A percentile compares a stretch with the other conserved stretches of the same genome.
phyloP scores from a whole-genome alignment of 129 eudicot species.

The Oenanthe sinensis region DNA sequence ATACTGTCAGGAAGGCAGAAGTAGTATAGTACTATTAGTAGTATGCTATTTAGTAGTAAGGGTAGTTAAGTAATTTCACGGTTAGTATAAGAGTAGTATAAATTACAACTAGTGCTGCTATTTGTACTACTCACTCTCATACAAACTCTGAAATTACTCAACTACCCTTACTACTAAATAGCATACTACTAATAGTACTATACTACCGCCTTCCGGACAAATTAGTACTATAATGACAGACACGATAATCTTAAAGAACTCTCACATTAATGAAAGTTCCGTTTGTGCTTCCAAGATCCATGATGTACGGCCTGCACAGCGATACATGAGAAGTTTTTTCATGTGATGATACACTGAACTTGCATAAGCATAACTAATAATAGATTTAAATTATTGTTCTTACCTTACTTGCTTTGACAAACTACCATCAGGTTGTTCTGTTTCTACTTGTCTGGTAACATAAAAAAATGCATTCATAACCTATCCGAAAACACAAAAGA shows the following conservation, averaged over 20 bases:
- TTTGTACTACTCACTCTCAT: no score
- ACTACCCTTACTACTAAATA: no score
- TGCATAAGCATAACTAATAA: neutral
- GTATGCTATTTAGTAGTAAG: no score
- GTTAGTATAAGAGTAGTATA: no score
- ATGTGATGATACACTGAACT: neutral
- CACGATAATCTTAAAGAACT: neutral
- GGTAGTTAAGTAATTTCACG: no score
- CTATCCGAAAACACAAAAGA: neutral
- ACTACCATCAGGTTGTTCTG: constrained; percentile 78
- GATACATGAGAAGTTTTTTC: constrained; percentile 7
- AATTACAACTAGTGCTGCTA: no score
- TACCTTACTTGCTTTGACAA: constrained; percentile 61
- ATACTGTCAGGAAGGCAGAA: no score
- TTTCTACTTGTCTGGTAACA: constrained; percentile 81
- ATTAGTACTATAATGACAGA: neutral
- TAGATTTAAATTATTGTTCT: neutral
- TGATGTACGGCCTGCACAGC: constrained; percentile 70
- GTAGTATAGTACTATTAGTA: no score
- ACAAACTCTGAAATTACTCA: no score
- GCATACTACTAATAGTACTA: no score
- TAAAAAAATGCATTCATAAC: constrained; percentile 5
- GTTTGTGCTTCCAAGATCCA: constrained; percentile 99
- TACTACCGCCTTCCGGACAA: no score
- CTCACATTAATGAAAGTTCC: constrained; percentile 87